phyloP scores from a whole-genome alignment of 129 eudicot genomes.

The Chrysanthemum seticuspe region DNA sequence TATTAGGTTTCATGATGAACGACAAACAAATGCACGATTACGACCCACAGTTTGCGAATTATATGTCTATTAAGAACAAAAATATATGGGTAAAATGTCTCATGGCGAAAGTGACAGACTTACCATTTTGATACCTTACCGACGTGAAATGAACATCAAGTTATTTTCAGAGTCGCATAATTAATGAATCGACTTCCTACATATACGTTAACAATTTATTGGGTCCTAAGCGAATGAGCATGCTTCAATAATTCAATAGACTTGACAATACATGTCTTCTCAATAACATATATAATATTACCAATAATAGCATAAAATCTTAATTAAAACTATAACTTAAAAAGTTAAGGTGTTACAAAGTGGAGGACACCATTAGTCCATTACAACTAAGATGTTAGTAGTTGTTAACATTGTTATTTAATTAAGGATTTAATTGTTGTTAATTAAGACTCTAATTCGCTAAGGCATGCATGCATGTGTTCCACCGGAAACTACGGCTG shows the following conservation, averaged over 20 bases:
- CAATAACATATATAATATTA: neutral
- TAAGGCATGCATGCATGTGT: neutral
- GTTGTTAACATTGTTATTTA: no score
- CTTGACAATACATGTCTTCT: conserved; percentile 18
- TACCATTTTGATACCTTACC: no score
- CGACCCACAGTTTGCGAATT: neutral
- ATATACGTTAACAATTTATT: neutral
- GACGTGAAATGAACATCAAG: no score
- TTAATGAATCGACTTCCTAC: no score
- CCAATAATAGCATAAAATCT: neutral
- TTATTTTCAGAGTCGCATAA: no score
- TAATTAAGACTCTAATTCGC: neutral
- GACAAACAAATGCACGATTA: conserved; percentile 1
- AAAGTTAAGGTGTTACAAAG: no score
- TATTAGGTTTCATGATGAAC: neutral
- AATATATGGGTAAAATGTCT: no score
- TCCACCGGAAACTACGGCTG: conserved; percentile 1
- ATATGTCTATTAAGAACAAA: no score
- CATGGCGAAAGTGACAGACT: no score
- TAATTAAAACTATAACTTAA: neutral
- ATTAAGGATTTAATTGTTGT: neutral
- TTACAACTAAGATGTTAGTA: no score
- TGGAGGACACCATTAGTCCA: no score
- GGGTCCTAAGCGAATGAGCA: conserved; percentile 16
- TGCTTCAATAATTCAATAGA: conserved; percentile 13